Conservation (phyloP, 192 early-diverging fungal species). For the Podila minutissima region DNA sequence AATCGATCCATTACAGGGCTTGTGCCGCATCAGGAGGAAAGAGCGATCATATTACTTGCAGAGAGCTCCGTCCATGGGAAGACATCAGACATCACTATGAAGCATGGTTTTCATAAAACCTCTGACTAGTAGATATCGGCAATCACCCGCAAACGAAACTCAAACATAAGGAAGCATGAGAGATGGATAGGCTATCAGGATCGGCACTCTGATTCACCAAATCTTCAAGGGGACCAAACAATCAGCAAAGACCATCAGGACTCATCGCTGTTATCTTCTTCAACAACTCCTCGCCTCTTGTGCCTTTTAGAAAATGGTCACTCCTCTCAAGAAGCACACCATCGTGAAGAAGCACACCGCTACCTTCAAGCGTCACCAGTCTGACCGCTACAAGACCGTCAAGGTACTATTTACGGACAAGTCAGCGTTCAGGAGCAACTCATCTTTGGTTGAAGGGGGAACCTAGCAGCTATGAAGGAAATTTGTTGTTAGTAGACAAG, state of each 20-base stretch:
- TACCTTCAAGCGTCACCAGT: constrained; percentile 97
- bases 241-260: not conserved
- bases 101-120: not conserved
- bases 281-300: not conserved
- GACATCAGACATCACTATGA: no score
- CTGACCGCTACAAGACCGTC: constrained; percentile 97
- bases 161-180: no score
- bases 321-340: constrained; percentile 92
- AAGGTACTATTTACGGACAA: constrained; percentile 63
- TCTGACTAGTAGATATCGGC: not conserved
- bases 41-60: no score
- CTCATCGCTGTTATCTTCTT: not conserved
- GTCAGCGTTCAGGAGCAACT: not conserved
- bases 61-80: no score
- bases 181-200: constrained; percentile 2
- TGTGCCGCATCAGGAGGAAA: no score
- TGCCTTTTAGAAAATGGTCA: constrained; percentile 81
- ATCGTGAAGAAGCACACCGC: constrained; percentile 99
- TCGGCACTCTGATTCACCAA: constrained; percentile 7
- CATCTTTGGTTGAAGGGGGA: not conserved
- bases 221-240: not conserved
- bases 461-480: not conserved
- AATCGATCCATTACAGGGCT: no score
- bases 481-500: no score
- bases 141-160: not conserved